Evolutionary conservation across 1,139 yeast species (phyloP).

Genomic region (Yamadazyma conglobata): DNA sequence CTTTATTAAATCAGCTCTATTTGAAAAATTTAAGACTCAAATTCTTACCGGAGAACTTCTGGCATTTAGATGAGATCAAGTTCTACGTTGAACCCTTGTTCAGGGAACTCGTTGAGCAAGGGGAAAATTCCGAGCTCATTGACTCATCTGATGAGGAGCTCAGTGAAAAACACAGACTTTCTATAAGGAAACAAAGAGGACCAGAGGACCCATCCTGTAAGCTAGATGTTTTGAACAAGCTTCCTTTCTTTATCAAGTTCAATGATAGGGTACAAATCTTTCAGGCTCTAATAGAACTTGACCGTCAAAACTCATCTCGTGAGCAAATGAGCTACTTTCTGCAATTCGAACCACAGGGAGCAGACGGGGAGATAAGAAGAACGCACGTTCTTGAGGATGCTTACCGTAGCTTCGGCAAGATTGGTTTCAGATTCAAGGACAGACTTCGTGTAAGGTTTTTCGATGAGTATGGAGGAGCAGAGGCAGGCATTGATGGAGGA

Average conservation of each 20-base stretch:
- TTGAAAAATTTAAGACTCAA: conserved; percentile 63
- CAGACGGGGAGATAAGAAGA: conserved; percentile 59
- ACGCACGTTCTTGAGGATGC: conserved; percentile 75
- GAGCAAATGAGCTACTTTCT: conserved; percentile 11
- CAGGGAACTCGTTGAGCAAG: conserved; percentile 38
- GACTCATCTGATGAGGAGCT: conserved; percentile 14
- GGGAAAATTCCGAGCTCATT: conserved; percentile 20
- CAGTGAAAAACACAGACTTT: conserved; percentile 4
- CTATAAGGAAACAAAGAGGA: too few relatives aligned
- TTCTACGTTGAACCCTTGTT: conserved; percentile 31
- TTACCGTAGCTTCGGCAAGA: conserved; percentile 47
- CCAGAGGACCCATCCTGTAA: conserved; percentile 17
- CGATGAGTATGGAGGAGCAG: conserved; percentile 70
- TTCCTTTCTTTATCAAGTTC: conserved; percentile 82
- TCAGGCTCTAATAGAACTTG: conserved; percentile 57
- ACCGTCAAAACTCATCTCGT: conserved; percentile 29
- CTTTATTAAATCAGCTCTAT: conserved; percentile 65
- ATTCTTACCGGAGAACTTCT: conserved; percentile 53
- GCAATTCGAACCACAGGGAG: conserved; percentile 14
- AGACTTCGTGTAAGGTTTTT: conserved; percentile 62
- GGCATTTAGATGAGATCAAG: conserved; percentile 41
- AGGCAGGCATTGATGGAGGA: conserved; percentile 96
- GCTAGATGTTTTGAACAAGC: conserved; percentile 52
- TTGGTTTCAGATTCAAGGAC: conserved; percentile 50
- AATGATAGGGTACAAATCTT: conserved; percentile 69